Base-by-base conservation (phyloP, 2,329 filamentous ascomycete genomes). In the Aspergillus caelatus region DNA sequence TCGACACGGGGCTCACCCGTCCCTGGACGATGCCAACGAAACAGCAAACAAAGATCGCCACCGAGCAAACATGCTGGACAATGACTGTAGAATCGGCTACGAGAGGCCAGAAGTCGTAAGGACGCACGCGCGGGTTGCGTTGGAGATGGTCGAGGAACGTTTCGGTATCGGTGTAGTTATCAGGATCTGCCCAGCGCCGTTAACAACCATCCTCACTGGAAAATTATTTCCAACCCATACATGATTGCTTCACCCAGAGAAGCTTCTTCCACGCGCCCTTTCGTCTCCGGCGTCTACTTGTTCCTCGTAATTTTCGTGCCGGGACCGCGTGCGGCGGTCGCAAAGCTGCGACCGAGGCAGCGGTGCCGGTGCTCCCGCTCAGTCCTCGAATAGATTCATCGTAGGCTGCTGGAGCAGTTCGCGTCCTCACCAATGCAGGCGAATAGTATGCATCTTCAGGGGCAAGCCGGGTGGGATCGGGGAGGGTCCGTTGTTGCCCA, bases 51-150 rank as follows among this genome's bases (percentile, higher is more conserved):
- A 98, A 99, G 62, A 99, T 94, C 60, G 91, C 91, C 65, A 98
- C 94, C 9, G 93, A 96, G 77, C 93, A 96, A 56, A 98, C 91
- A 77, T 99, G 95, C 78, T 99, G 95, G 21, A 98, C 91, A 69
- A 99, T 97, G 63, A 98, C 93, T 3, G 94, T 97, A 16, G 92
- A 94, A 77, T 98, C 94, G 62, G 93, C 92, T 57, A 98, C 93
- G 39, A 99, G 85, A 10, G 94, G 93, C 94, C 95, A 99, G 79
- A 99, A 99, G 74, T 98, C 94, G 78, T 99, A 99, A 0, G 94
- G 94, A 69, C 95, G 91, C 58, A 98, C 86, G 46, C 94, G 89
- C 5, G 94, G 94, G 77, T 99, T 99, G 55, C 94, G 88, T 78
- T 99, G 94, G 21, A 99, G 87, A 72, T 96, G 93, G 75, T 97